A percentile compares a stretch with the other conserved stretches of the same genome.
Conservation (phyloP, 805 yeast species). For the Candida odintsovae region DNA sequence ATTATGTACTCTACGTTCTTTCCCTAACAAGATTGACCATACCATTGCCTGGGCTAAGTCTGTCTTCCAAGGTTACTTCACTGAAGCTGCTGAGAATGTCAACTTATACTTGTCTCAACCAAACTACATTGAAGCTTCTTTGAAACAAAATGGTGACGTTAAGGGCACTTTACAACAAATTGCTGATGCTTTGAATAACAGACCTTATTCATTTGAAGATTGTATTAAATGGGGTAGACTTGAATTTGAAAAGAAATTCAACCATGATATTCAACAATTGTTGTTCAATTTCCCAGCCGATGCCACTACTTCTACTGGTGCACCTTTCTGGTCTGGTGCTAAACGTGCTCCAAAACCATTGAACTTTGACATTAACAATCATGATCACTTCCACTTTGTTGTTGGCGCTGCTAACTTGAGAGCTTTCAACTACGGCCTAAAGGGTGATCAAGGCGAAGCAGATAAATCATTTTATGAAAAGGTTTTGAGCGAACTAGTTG, state of each 20-base stretch:
- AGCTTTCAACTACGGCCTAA: constrained; percentile 86
- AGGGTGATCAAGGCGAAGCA: constrained; percentile 58
- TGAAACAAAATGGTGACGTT: constrained; percentile 90
- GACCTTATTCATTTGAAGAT: constrained; percentile 88
- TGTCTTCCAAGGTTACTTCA: constrained; percentile 85
- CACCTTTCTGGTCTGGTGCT: constrained; percentile 97
- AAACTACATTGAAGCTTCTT: constrained; percentile 82
- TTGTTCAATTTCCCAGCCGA: constrained; percentile 93
- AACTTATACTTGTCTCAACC: constrained; percentile 88
- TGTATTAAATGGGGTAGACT: constrained; percentile 93
- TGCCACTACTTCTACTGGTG: constrained; percentile 84
- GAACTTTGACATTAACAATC: constrained; percentile 65
- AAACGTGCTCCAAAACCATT: constrained; percentile 94
- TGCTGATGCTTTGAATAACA: constrained; percentile 62
- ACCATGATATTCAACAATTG: constrained; percentile 82
- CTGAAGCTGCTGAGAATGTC: constrained; percentile 89
- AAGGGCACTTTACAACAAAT: constrained; percentile 83
- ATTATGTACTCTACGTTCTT: constrained; percentile 91
- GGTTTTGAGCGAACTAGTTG: constrained; percentile 43
- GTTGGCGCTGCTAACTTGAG: constrained; percentile 87
- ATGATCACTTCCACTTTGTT: constrained; percentile 76
- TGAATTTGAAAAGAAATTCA: constrained; percentile 81
- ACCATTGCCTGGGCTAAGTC: constrained; percentile 99
- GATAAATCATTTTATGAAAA: constrained; percentile 42
- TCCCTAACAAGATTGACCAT: constrained; percentile 97